Evolutionary conservation across 345 rosid genomes (phyloP).

Genomic region (Lepidium sativum): DNA sequence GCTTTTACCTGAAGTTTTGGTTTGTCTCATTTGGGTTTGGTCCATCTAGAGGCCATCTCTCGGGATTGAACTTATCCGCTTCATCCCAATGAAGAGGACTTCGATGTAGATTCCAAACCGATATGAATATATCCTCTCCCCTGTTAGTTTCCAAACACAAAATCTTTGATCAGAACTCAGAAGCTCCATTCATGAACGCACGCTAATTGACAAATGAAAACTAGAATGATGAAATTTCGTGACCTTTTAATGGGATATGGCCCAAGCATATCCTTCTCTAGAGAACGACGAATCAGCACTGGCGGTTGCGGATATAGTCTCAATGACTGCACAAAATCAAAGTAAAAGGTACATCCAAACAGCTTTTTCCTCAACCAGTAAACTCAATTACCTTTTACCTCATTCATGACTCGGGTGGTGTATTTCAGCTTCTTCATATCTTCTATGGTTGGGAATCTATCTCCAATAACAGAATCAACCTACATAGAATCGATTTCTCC

Average conservation of each 20-base stretch:
- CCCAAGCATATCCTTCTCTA: slow-evolving; percentile 67
- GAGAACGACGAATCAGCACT: slow-evolving; percentile 83
- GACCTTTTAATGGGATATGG: slow-evolving; percentile 76
- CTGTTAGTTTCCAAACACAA: slow-evolving; percentile 33
- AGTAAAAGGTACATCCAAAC: not conserved
- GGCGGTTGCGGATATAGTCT: slow-evolving; percentile 98
- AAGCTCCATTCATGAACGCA: not conserved
- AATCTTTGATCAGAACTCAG: not conserved
- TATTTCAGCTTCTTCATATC: slow-evolving; percentile 89
- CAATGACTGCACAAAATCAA: slow-evolving; percentile 52
- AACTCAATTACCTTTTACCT: slow-evolving; percentile 35
- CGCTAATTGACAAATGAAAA: not conserved
- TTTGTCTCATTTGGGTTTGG: slow-evolving; percentile 95
- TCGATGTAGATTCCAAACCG: slow-evolving; percentile 87
- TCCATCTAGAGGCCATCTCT: slow-evolving; percentile 95
- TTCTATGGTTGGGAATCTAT: slow-evolving; percentile 68
- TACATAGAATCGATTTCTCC: slow-evolving; percentile 15
- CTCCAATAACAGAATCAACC: slow-evolving; percentile 91
- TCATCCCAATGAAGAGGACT: slow-evolving; percentile 80
- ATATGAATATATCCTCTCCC: slow-evolving; percentile 86
- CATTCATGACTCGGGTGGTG: slow-evolving; percentile 87
- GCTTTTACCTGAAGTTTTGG: slow-evolving; percentile 67
- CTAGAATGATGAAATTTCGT: not conserved
- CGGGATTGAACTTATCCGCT: slow-evolving; percentile 79
- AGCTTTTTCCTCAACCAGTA: not conserved